A percentile compares a stretch with the other conserved stretches of the same genome.
These are phyloP conservation scores for Kwoniella botswanensis DNA, from an alignment of 768 basidiomycete species.

Conservation along the genomic window DNA sequence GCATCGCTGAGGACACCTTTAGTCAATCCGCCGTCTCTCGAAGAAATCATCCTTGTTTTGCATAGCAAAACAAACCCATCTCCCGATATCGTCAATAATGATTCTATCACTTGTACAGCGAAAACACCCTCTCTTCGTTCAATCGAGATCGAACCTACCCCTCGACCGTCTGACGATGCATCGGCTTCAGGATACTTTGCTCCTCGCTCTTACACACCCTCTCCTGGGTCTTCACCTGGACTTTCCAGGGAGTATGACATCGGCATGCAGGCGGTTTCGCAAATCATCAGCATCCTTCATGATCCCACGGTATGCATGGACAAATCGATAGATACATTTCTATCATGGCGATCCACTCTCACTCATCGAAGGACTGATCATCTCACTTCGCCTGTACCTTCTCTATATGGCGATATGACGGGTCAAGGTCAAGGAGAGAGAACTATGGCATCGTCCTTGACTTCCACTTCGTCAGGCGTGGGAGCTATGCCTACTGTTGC, in stretches of 20 bases:
- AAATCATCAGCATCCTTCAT: neutral
- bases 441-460: conserved; percentile 25
- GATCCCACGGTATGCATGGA: neutral
- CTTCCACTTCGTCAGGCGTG: conserved; percentile 21
- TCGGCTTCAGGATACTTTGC: conserved; percentile 21
- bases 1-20: too few species aligned
- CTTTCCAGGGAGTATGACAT: neutral
- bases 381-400: neutral
- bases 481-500: conserved; percentile 47
- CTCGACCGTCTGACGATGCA: conserved; percentile 14
- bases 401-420: neutral
- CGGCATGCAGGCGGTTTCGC: neutral
- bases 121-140: conserved; percentile 1
- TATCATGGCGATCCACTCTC: conserved; percentile 11
- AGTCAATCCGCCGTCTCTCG: neutral
- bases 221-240: conserved; percentile 11
- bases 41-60: neutral
- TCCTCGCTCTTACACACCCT: conserved; percentile 10
- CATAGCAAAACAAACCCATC: neutral
- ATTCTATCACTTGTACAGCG: neutral
- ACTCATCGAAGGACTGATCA: neutral
- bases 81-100: neutral
- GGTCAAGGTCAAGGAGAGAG: neutral
- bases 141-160: conserved; percentile 24
- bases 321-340: conserved; percentile 16